Evolutionary conservation across 441 rosid species (phyloP), one percentile per base, ranked within the genome.

Genomic region (Adansonia rubrostipa): DNA sequence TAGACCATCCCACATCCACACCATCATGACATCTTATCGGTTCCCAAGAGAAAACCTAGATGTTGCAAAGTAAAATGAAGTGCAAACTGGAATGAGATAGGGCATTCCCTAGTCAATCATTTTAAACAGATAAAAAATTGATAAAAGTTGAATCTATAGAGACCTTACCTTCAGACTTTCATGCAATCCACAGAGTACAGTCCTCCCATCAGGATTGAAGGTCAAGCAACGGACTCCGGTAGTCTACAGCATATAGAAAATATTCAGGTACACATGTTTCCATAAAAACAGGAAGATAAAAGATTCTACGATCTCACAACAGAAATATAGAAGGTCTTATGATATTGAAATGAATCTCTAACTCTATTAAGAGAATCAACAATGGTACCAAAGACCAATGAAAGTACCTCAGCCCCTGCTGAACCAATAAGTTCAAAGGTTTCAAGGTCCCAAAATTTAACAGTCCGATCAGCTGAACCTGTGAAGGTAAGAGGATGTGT

Each of bases 381-480:
- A 62, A 70, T 7, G 22, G 33, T 36, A 24, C 48, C 73, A 79
- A 76, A 51, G 40, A 48, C 8, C 76, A 78, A 69, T 75, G 48
- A 77, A 61, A 71, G 78, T 89, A 97, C 99, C 99, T 95, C 98
- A 47, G 96, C 91, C 78, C 94, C 99, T 77, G 96, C 92, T 74
- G 99, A 89, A 83, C 96, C 98, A 79, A 95, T 95, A 57, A 93
- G 89, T 89, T 97, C 99, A 79, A 97, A 97, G 75, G 98, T 93
- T 84, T 95, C 99, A 73, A 97, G 99, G 86, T 97, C 99, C 99
- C 98, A 97, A 82, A 91, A 97, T 86, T 95, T 97, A 28, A 97
- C 96, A 70, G 99, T 97, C 87, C 94, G 91, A 81, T 97, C 99
- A 83, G 99, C 92, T 79, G 99, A 97, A 85, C 99, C 99, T 97